Percentiles rank a stretch among this genome's conserved stretches.
These are phyloP conservation scores for Adansonia gregorii DNA, from an alignment of 441 rosid genomes.

Conservation along the genomic window DNA sequence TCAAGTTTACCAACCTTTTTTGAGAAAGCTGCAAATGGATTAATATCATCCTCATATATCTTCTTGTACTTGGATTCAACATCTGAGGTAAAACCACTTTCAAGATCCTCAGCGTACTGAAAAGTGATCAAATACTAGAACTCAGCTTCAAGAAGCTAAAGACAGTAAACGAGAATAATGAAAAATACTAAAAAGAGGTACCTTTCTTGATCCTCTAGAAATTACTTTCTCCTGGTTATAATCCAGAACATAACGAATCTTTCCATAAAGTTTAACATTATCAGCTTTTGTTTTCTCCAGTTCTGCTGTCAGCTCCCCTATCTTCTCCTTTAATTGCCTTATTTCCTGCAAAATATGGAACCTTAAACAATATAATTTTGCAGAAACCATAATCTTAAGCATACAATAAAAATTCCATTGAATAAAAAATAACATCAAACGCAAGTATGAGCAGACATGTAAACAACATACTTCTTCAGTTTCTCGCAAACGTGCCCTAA, in stretches of 20 bases:
- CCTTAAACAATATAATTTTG: slow-evolving; percentile 16
- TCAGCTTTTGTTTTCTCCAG: slow-evolving; percentile 94
- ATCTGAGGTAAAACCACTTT: slow-evolving; percentile 94
- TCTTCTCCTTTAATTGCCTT: slow-evolving; percentile 87
- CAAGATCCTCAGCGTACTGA: slow-evolving; percentile 86
- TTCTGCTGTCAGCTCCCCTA: slow-evolving; percentile 72
- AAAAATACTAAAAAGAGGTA: slow-evolving; percentile 30
- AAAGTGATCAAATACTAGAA: slow-evolving; percentile 21
- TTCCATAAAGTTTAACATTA: slow-evolving; percentile 93
- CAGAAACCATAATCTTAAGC: slow-evolving; percentile 18
- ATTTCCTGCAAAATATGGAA: slow-evolving; percentile 58
- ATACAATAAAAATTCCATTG: slow-evolving; percentile 11
- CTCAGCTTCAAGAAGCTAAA: slow-evolving; percentile 28
- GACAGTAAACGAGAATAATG: slow-evolving; percentile 12
- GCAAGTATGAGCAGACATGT: slow-evolving; percentile 9
- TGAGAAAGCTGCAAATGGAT: slow-evolving; percentile 99
- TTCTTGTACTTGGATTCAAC: slow-evolving; percentile 98
- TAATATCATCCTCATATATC: slow-evolving; percentile 96
- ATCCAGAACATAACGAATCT: slow-evolving; percentile 95
- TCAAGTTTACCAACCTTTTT: slow-evolving; percentile 61
- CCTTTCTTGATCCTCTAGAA: slow-evolving; percentile 94
- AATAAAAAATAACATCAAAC: slow-evolving; percentile 19
- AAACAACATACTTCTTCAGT: slow-evolving; percentile 78
- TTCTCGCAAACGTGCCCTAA: slow-evolving; percentile 81
- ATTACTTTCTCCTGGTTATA: slow-evolving; percentile 92